Base-by-base conservation (phyloP, 2,329 filamentous ascomycete species). In the Hysterium pulicare region DNA sequence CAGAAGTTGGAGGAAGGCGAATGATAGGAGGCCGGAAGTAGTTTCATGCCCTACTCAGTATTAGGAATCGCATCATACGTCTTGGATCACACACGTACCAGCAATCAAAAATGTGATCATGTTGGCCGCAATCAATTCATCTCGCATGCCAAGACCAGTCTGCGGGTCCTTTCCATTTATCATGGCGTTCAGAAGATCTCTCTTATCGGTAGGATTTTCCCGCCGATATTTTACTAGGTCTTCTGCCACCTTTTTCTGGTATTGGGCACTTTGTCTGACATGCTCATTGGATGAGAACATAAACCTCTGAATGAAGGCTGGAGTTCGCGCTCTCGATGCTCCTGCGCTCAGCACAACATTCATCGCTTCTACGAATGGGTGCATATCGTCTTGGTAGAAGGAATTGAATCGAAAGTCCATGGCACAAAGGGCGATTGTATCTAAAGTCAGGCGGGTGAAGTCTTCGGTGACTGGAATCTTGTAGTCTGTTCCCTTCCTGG, bases 101-200 rank as follows among this genome's bases (percentile, higher is more conserved):
- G 64, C 79, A 33, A 82, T 78, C 33, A 83, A 76, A 69, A 86
- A 83, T 8, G 76, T 75, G 41, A 84, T 75, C 42, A 86, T 78
- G 58, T 86, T 82, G 58, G 83, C 79, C 37, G 82, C 71, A 42
- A 84, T 75, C 44, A 78, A 74, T 13, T 74, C 73, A 5, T 83
- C 75, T 0, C 67, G 73, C 43, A 87, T 66, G 2, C 58, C 57
- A 41, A 72, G 66, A 20, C 77, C 79, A 0, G 81, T 84, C 52
- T 81, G 71, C 0, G 78, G 75, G 48, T 86, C 83, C 38, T 67
- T 72, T 9, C 67, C 72, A 40, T 73, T 69, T 44, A 86, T 57
- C 53, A 86, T 66, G 5, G 75, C 72, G 37, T 77, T 68, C 2
- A 86, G 70, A 21, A 84, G 53, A 51, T 86, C 82, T 33, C 75